Percentiles rank a stretch among this genome's conserved stretches.
phyloP scores from a whole-genome alignment of 768 basidiomycete genomes.

The Rhodotorula toruloides region DNA sequence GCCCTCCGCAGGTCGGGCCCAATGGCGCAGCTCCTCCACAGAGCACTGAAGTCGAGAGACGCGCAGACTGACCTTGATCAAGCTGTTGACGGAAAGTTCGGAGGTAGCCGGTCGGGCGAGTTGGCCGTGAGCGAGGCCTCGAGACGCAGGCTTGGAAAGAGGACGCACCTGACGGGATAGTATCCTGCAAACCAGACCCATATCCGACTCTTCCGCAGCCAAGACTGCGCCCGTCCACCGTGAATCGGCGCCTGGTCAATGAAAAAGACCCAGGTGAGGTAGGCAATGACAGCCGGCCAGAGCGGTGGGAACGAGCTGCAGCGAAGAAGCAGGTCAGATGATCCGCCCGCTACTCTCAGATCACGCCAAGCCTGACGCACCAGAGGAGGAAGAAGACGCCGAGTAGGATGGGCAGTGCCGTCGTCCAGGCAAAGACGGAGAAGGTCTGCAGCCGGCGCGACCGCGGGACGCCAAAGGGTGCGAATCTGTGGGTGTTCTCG shows the following conservation, averaged over 20 bases:
- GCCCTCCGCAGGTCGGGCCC: too few species aligned
- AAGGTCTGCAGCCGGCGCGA: constrained; percentile 73
- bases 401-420: constrained; percentile 64
- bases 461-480: constrained; percentile 76
- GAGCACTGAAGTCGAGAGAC: too few species aligned
- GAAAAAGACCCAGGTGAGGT: constrained; percentile 69
- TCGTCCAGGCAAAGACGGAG: constrained; percentile 80
- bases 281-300: constrained; percentile 76
- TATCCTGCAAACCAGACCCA: constrained; percentile 53
- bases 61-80: constrained; percentile 50
- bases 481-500: constrained; percentile 53
- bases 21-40: too few species aligned
- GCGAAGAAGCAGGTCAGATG: not conserved
- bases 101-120: not conserved
- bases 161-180: constrained; percentile 39
- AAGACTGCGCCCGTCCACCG: constrained; percentile 65
- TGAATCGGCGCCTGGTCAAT: constrained; percentile 70
- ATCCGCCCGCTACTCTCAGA: not conserved
- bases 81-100: constrained; percentile 34
- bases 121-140: not conserved
- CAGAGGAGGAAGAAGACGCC: constrained; percentile 72
- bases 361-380: constrained; percentile 51
- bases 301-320: constrained; percentile 75
- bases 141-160: not conserved
- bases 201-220: constrained; percentile 64